Evolutionary conservation across 176 grass and related monocot species (phyloP), one percentile per base, ranked within the genome.

Genomic region (Olyra latifolia): DNA sequence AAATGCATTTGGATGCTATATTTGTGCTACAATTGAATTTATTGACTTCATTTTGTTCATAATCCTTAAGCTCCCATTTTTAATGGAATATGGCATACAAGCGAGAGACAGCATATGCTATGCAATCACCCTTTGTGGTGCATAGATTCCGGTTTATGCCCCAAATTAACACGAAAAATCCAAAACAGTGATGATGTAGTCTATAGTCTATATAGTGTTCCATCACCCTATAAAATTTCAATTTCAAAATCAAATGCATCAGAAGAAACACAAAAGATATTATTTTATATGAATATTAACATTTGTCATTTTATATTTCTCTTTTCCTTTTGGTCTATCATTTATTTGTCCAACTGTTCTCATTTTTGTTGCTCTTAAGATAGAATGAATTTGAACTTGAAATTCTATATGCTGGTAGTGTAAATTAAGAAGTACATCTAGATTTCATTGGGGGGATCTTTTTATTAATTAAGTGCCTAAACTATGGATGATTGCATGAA

Each of bases 1-100:
- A 38, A 54, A 74, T 74, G 22, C 39, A 85, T 54, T 68, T 85
- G 46, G 61, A 69, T 84, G 61, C 15, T 55, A 5, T 62, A 19
- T 68, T 30, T 66, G n/a, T 74, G 16, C 27, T 75, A 20, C 62
- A 80, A 3, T 85, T 76, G 57, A 35, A 25, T 80, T 85, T 80
- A 8, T 44, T 28, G 56, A 62, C 41, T 39, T 29, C 40, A 10
- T 24, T 50, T 61, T 74, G 10, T 29, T 68, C 54, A 84, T 76
- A 44, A 39, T 80, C 11, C 48, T 25, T 35, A 39, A 32, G 46
- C 8, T 55, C 28, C 45, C 43, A 29, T 71, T 45, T 80, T 64
- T 75, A 65, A 77, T 48, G 27, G 25, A 66, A 56, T 53, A 80
- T 57, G 22, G 56, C 53, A 56, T 69, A 66, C 48, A 53, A 57